Evolutionary conservation across 1,284 basidiomycete species (phyloP), one percentile per base, ranked within the genome.

Genomic region (Pseudozyma pruni): DNA sequence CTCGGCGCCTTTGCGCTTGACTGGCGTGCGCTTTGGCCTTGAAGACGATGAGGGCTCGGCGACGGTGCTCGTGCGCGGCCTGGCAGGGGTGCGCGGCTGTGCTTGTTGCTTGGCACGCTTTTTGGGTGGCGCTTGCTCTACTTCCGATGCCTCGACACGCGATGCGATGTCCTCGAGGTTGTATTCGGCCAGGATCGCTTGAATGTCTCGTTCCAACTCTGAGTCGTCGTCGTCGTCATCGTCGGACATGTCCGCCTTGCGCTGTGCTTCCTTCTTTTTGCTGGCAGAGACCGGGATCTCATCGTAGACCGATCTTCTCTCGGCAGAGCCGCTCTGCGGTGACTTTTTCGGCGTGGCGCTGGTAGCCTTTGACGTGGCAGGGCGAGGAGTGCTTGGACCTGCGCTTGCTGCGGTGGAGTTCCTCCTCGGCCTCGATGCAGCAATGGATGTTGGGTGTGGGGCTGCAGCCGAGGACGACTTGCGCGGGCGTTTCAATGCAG

Each of bases 61-160:
- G 19, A 22, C 40, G 23, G 40, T 25, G 8, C 5, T 8, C 23
- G 40, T 46, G 37, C 39, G 41, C 3, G 33, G 9, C 29, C 42
- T 59, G 38, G n/a, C 5, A 9, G 49, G 44, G 25, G 57, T 42
- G 33, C 32, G 49, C 8, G n/a, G 17, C 16, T 44, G 35, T 3
- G 41, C 4, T 0, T 43, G 13, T 22, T 44, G 52, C 22, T 37
- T 48, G 40, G 53, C 48, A 10, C 47, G 52, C 27, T 64, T 64
- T 42, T 58, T 58, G n/a, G 43, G 50, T 22, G 62, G 55, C n/a
- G 62, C 55, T 33, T 53, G 55, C n/a, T 62, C 59, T 11, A 32
- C 5, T 27, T 56, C 59, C 8, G 50, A 54, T 9, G 13, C 27
- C n/a, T 54, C 41, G 14, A 25, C 14, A 11, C 41, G 45, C 1